Evolutionary conservation across 2,329 filamentous ascomycete species (phyloP).

Genomic region (Fusarium annulatum): DNA sequence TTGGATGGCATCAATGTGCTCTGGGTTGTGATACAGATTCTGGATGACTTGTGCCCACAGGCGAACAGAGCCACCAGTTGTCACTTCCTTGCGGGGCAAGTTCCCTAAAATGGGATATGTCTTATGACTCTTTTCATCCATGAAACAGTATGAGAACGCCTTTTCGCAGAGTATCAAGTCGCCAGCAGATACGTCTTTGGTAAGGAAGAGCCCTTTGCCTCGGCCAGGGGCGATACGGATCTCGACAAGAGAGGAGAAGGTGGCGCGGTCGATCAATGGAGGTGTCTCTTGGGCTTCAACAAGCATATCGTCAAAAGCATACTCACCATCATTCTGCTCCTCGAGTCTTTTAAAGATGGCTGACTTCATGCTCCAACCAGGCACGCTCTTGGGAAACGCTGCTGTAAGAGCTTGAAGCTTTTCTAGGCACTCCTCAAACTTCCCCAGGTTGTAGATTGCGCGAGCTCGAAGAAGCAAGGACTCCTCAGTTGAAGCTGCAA

Average conservation of each 20-base stretch:
- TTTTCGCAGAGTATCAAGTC: slow-evolving; percentile 68
- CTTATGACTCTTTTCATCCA: not conserved
- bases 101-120: slow-evolving; percentile 50
- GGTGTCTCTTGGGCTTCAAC: slow-evolving; percentile 50
- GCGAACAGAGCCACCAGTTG: slow-evolving; percentile 53
- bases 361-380: not conserved
- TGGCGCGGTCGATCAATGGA: slow-evolving; percentile 60
- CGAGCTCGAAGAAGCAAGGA: slow-evolving; percentile 56
- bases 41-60: slow-evolving; percentile 56
- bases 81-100: slow-evolving; percentile 44
- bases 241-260: slow-evolving; percentile 55
- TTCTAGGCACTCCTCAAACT: slow-evolving; percentile 52
- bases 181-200: slow-evolving; percentile 57
- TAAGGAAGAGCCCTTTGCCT: slow-evolving; percentile 64
- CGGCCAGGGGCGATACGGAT: slow-evolving; percentile 53
- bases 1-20: slow-evolving; percentile 7
- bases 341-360: slow-evolving; percentile 47
- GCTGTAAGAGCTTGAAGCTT: slow-evolving; percentile 49
- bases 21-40: slow-evolving; percentile 57
- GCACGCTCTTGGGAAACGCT: slow-evolving; percentile 50
- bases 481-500: slow-evolving; percentile 52
- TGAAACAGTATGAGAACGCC: slow-evolving; percentile 58
- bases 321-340: slow-evolving; percentile 53
- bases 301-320: slow-evolving; percentile 53
- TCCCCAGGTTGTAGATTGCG: slow-evolving; percentile 56